Base-by-base conservation (phyloP, 1,284 basidiomycete species). In the Cutaneotrichosporon sp. region DNA sequence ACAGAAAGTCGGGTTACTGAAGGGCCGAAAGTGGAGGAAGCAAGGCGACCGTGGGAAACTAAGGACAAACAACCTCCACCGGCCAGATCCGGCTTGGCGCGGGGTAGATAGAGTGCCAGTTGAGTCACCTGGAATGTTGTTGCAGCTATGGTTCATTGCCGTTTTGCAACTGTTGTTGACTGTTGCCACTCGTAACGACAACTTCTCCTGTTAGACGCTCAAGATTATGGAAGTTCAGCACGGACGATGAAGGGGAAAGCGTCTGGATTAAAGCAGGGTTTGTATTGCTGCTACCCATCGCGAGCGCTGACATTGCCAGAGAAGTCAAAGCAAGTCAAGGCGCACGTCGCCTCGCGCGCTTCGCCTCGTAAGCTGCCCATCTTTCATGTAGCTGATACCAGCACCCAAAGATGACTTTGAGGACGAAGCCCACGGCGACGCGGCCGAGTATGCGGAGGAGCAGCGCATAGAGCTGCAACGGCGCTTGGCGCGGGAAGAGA, bases 351-450 rank as follows among this genome's bases (percentile, higher is more conserved):
- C 1, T 49, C 52, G 5, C 52, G 52, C 15, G 47, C 47, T 3
- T 48, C 52, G 4, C 52, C 52, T 14, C 52, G 52, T 54, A 45
- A 52, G 44, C 18, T 35, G 9, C n/a, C 7, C 10, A 3, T 18
- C 20, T 23, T 9, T 12, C 9, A 17, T 22, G 14, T 17, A 21
- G n/a, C 34, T 50, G 18, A 44, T 50, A 50, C 9, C 30, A 59
- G 57, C 54, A 0, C 51, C 58, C 1, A 63, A 63, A 22, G 69
- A 72, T 41, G 69, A 72, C 38, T 72, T 72, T 44, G 64, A 64
- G 4, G 7, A 45, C 0, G 64, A 65, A 4, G 58, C 52, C 0
- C 51, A 54, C 21, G 51, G 44, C 2, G 60, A 64, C 14, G 67
- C 65, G 3, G 51, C 49, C 4, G 35, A 50, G 15, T 69, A 72